These are phyloP conservation scores for Rhodotorula paludigena DNA, from an alignment of 768 basidiomycete genomes.

Conservation along the genomic window DNA sequence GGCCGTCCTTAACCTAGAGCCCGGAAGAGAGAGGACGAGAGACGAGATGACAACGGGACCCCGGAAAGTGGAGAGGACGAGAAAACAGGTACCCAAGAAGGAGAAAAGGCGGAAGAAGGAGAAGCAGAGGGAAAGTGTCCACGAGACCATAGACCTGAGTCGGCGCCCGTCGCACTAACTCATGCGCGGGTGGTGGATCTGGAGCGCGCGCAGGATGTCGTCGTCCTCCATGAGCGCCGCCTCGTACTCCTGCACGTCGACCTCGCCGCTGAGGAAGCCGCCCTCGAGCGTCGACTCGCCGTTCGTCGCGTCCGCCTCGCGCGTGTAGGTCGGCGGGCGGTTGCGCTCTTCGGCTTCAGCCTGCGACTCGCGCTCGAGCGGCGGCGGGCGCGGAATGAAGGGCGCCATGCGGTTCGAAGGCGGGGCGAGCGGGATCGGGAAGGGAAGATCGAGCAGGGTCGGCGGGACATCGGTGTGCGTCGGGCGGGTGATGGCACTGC, in stretches of 20 bases:
- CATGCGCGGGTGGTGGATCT: background rate
- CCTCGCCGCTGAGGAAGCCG: background rate
- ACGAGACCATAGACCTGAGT: too few relatives aligned
- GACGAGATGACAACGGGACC: too few relatives aligned
- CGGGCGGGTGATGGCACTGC: constrained; percentile 14
- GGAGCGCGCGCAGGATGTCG: background rate
- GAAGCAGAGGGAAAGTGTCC: too few relatives aligned
- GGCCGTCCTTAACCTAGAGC: too few relatives aligned
- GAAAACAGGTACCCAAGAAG: too few relatives aligned
- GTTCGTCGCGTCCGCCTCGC: background rate
- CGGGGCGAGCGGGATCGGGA: constrained; percentile 18
- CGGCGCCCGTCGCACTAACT: background rate
- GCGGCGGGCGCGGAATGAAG: constrained; percentile 20
- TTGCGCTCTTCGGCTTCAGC: background rate
- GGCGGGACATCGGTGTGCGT: constrained; percentile 16
- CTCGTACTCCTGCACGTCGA: background rate
- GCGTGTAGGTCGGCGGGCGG: constrained; percentile 17
- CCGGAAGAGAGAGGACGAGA: too few relatives aligned
- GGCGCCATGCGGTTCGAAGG: constrained; percentile 13
- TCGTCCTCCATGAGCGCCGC: background rate
- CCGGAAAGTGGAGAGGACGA: too few relatives aligned
- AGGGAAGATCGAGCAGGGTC: constrained; percentile 24
- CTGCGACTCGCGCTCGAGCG: background rate
- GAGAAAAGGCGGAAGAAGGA: too few relatives aligned
- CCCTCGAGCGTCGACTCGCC: constrained; percentile 21